Base-by-base conservation (phyloP, 352 stramenopile species). In the Pythium phragmiticola region DNA sequence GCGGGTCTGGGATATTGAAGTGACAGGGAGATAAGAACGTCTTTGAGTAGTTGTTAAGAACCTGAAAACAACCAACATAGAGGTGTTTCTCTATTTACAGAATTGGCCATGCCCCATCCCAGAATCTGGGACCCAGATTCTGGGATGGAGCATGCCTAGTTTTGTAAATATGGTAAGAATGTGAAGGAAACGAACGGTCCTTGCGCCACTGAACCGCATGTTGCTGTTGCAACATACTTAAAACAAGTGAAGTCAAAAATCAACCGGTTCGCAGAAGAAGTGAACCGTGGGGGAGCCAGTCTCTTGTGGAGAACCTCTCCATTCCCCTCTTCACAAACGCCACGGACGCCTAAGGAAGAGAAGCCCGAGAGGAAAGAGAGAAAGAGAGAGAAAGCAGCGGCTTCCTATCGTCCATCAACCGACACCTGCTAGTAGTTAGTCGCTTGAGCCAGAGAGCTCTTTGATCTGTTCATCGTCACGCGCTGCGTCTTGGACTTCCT, bases 1-100 rank as follows among this genome's bases (percentile, higher is more conserved):
- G 19, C 78, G 82, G 1, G 63, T 91, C 2, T 92, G 78, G 78
- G 80, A 89, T 62, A 69, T 92, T 46, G 81, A 90, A 61, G 58
- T 48, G 14, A 45, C 17, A 4, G 34, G 52, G 14, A 26, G 60
- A 63, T 58, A 63, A 46, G 33, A 57, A 58, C 58, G 5, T 14
- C 51, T 36, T 39, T 14, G 7, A 39, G 51, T 30, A 46, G 34
- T 23, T 47, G 36, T 39, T 48, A 49, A 14, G 13, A 59, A 54
- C 55, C 14, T 50, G 21, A 17, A 36, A 17, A 16, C 26, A 39
- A 65, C 63, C 63, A 57, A 45, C 63, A 69, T 9, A 16, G 11
- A 12, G 2, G 2, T 42, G 14, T 16, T 42, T 42, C 37, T 19
- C 16, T 46, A 21, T 46, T 46, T 46, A 46, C 39, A 46, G 39